Evolutionary conservation across 225 moss, liverwort and hornwort genomes (phyloP).

Genomic region (Rhytidiadelphus loreus): DNA sequence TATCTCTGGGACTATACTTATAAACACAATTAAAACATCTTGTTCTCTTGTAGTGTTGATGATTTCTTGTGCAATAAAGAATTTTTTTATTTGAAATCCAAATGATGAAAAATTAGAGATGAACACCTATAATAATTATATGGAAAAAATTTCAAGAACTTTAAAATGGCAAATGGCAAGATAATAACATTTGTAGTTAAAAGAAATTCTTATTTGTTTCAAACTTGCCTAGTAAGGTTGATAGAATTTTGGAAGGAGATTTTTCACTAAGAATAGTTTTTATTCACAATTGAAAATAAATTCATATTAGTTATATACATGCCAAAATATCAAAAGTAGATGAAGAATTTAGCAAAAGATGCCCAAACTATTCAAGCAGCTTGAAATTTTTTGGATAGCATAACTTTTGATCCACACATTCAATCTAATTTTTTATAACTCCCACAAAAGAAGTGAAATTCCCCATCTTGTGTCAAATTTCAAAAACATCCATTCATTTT

Average conservation of each 20-base stretch:
- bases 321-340: background rate
- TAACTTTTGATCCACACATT: background rate
- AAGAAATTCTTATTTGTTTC: background rate
- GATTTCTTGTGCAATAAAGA: too few relatives aligned
- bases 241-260: background rate
- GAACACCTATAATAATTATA: too few relatives aligned
- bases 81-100: too few relatives aligned
- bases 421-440: background rate
- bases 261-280: background rate
- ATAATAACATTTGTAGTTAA: too few relatives aligned
- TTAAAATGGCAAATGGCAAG: too few relatives aligned
- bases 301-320: background rate
- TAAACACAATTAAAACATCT: too few relatives aligned
- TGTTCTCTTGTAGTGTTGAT: too few relatives aligned
- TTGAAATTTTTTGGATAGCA: background rate
- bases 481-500: background rate
- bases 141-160: too few relatives aligned
- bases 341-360: too few relatives aligned
- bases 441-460: background rate
- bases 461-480: background rate
- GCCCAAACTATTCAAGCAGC: background rate
- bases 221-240: background rate
- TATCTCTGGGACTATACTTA: too few relatives aligned
- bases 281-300: too few relatives aligned
- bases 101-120: too few relatives aligned